Conservation (phyloP, 2,329 filamentous ascomycete species). For the Beauveria asiatica region DNA sequence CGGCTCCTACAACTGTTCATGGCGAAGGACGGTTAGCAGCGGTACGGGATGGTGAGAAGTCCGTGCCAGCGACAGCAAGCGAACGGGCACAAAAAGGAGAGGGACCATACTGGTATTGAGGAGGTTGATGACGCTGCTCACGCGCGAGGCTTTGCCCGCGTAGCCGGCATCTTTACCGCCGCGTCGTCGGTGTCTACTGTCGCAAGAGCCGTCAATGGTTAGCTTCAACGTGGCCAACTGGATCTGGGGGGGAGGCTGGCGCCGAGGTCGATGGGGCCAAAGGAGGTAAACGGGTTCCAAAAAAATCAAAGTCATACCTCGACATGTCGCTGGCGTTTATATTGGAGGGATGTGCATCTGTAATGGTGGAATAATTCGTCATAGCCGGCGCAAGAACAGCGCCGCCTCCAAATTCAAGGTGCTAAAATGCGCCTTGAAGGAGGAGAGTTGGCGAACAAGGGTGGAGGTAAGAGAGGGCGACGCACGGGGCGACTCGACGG, state of each 20-base stretch:
- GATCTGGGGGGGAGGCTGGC: background rate
- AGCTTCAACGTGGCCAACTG: slow-evolving; percentile 6
- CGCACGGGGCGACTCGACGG: slow-evolving; percentile 7
- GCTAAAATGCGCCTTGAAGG: slow-evolving; percentile 10
- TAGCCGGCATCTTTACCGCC: slow-evolving; percentile 62
- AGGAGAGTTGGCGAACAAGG: background rate
- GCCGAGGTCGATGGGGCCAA: background rate
- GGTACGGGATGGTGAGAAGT: background rate
- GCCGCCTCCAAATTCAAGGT: slow-evolving; percentile 12
- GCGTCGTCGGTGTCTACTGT: slow-evolving; percentile 45
- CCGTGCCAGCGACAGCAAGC: background rate
- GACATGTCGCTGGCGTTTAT: slow-evolving; percentile 38
- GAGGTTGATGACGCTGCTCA: slow-evolving; percentile 89
- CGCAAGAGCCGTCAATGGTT: slow-evolving; percentile 7
- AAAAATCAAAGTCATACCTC: slow-evolving; percentile 27
- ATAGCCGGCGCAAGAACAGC: slow-evolving; percentile 29
- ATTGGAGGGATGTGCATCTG: slow-evolving; percentile 37
- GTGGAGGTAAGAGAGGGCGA: background rate
- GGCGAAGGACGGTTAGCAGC: slow-evolving; percentile 15
- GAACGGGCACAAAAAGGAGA: background rate
- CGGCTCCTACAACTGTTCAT: slow-evolving; percentile 73
- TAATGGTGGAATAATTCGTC: slow-evolving; percentile 46
- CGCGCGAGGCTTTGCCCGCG: slow-evolving; percentile 71
- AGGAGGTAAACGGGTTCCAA: background rate
- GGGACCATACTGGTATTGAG: slow-evolving; percentile 76